Evolutionary conservation across 139 green algal species (phyloP).

Genomic region (Trebouxia sp.): DNA sequence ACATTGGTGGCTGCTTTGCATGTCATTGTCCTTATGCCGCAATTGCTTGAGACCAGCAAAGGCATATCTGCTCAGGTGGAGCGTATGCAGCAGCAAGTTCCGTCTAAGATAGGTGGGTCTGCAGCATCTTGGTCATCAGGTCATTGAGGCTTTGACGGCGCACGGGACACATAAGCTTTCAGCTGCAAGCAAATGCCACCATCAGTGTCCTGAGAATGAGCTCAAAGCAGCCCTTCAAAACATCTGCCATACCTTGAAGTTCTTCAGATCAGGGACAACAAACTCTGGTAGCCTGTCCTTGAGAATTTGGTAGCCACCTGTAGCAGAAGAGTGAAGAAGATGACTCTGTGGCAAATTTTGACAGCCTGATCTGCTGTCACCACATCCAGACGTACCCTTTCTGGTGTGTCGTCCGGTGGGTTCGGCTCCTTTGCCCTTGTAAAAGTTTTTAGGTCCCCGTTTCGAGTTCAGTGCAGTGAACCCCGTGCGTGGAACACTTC

Average conservation of each 20-base stretch:
- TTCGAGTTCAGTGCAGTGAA: slow-evolving; percentile 32
- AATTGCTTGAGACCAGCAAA: too few relatives aligned
- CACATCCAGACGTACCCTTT: slow-evolving; percentile 18
- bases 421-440: slow-evolving; percentile 36
- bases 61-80: too few relatives aligned
- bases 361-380: not conserved
- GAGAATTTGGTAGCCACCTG: slow-evolving; percentile 28
- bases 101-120: too few relatives aligned
- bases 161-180: slow-evolving; percentile 24
- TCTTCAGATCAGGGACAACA: slow-evolving; percentile 36
- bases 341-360: not conserved
- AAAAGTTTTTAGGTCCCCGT: slow-evolving; percentile 28
- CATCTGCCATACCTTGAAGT: slow-evolving; percentile 12
- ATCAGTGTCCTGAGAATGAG: not conserved
- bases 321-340: not conserved
- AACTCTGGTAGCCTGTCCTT: slow-evolving; percentile 29
- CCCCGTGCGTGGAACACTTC: slow-evolving; percentile 17
- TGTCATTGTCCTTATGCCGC: too few relatives aligned
- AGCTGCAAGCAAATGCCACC: slow-evolving; percentile 29
- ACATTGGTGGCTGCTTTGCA: too few relatives aligned
- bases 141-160: slow-evolving; percentile 1
- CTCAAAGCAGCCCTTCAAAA: not conserved
- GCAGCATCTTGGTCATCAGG: too few relatives aligned
- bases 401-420: slow-evolving; percentile 29
- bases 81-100: too few relatives aligned